phyloP scores from a whole-genome alignment of 768 basidiomycete genomes.

The Termitomyces sp. region DNA sequence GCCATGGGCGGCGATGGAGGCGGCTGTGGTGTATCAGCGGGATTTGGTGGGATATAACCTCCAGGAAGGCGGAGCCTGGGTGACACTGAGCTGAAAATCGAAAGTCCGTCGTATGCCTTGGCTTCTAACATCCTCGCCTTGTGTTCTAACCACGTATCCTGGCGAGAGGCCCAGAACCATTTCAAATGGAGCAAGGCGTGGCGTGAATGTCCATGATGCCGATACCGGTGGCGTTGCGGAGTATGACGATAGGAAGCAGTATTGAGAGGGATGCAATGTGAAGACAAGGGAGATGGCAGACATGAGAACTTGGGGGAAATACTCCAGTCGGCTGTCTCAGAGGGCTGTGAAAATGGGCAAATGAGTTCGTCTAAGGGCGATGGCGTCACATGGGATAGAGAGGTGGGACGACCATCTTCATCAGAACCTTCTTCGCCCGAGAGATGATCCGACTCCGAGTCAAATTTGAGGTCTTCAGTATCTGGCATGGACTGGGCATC shows the following conservation, averaged over 20 bases:
- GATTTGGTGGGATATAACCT: conserved; percentile 4
- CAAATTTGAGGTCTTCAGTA: conserved; percentile 17
- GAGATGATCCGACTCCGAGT: conserved; percentile 19
- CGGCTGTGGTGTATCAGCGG: conserved; percentile 13
- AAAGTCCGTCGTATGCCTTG: conserved; percentile 24
- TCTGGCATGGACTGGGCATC: conserved; percentile 8
- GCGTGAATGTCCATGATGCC: conserved; percentile 59
- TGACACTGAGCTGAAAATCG: conserved; percentile 11
- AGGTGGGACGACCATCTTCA: conserved; percentile 15
- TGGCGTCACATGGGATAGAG: neutral
- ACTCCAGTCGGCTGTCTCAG: conserved; percentile 16
- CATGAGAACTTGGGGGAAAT: conserved; percentile 27
- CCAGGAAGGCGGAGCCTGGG: conserved; percentile 10
- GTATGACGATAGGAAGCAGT: conserved; percentile 13
- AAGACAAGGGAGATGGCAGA: conserved; percentile 33
- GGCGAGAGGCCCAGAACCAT: conserved; percentile 54
- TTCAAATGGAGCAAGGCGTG: conserved; percentile 55
- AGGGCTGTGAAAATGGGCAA: conserved; percentile 3
- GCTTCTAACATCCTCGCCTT: conserved; percentile 15
- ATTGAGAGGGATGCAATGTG: conserved; percentile 17
- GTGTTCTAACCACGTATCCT: conserved; percentile 44
- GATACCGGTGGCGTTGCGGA: conserved; percentile 35
- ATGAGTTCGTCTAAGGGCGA: conserved; percentile 4
- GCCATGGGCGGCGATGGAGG: conserved; percentile 8
- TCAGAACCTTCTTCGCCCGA: conserved; percentile 18